These are phyloP conservation scores for Seiridium unicorne DNA, from an alignment of 2,329 filamentous ascomycete genomes.

Conservation along the genomic window DNA sequence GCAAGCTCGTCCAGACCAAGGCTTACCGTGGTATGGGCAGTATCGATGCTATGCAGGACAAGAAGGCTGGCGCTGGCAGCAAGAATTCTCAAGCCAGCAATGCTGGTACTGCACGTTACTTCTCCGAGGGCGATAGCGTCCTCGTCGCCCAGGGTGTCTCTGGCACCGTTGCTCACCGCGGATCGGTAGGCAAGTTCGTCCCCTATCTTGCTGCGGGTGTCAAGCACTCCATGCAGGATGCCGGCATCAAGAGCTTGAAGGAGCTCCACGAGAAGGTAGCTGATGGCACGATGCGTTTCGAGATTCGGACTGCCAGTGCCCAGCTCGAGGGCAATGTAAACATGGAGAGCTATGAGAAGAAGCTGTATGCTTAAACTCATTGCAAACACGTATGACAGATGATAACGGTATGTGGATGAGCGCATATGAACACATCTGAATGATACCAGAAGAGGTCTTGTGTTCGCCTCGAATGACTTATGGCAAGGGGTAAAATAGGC, in stretches of 20 bases:
- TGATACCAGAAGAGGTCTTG: constrained; percentile 1
- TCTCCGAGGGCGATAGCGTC: constrained; percentile 93
- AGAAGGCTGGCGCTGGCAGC: constrained; percentile 78
- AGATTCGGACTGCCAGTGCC: constrained; percentile 89
- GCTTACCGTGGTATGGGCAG: constrained; percentile 98
- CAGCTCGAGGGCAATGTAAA: constrained; percentile 97
- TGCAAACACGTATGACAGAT: background rate
- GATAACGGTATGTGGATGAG: background rate
- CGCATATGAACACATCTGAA: background rate
- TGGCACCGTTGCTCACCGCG: constrained; percentile 77
- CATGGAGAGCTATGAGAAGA: constrained; percentile 99
- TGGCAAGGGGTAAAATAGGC: background rate
- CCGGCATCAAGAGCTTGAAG: constrained; percentile 77
- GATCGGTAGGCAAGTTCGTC: constrained; percentile 89
- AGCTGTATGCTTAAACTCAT: constrained; percentile 71
- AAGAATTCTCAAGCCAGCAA: constrained; percentile 79
- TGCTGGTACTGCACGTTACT: constrained; percentile 95
- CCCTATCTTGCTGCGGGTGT: constrained; percentile 94
- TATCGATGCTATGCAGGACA: constrained; percentile 99
- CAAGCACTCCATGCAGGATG: constrained; percentile 97
- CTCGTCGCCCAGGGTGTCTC: constrained; percentile 96
- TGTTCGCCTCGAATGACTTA: constrained; percentile 1
- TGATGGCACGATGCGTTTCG: constrained; percentile 80
- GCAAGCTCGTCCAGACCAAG: constrained; percentile 98
- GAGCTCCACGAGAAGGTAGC: constrained; percentile 75